Base-by-base conservation (phyloP, 495 filamentous ascomycete genomes). In the Hyaloscypha hepaticicola region DNA sequence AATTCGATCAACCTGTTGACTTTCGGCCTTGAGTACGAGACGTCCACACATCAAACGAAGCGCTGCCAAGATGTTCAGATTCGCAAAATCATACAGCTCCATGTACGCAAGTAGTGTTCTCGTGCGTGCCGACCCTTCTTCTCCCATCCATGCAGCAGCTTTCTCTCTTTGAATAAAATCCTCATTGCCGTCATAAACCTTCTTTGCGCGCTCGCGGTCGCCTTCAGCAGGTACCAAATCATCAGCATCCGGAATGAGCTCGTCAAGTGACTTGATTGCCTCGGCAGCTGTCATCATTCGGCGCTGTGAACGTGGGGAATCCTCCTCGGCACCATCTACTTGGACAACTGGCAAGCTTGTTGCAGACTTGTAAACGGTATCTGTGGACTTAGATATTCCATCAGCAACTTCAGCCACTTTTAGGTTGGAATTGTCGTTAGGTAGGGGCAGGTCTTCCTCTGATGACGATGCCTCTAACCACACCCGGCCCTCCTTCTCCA, bases 1-100 rank as follows among this genome's bases (percentile, higher is more conserved):
- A 34, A 99, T 93, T 5, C 95, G 88, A 71, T 98, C 96, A 9
- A 99, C 89, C 74, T 99, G 95, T 76, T 99, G 95, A 24, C 93
- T 96, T 78, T 99, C 95, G 26, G 90, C 95, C 71, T 90, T 90
- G 50, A 99, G 78, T 22, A 95, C 82, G n/a, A 98, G 78, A 26
- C 90, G 87, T 50, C 82, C 79, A 73, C 96, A 99, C 38, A 99
- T 82, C 55, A 85, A 82, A 49, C 95, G 87, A 59, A 98, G 78
- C 12, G 92, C 86, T 21, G 83, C 77, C 48, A 98, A 82, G 55
- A 98, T 90, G 74, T 92, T 96, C 70, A 89, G 75, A 69, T 90
- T 88, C 26, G 85, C 81, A 80, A 91, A 97, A 71, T 97, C 89
- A 71, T 93, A 98, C 12, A 97, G 77, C 63, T 90, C 86, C 88